These are phyloP conservation scores for Withania somnifera DNA, from an alignment of 305 asterid genomes.

Conservation along the genomic window DNA sequence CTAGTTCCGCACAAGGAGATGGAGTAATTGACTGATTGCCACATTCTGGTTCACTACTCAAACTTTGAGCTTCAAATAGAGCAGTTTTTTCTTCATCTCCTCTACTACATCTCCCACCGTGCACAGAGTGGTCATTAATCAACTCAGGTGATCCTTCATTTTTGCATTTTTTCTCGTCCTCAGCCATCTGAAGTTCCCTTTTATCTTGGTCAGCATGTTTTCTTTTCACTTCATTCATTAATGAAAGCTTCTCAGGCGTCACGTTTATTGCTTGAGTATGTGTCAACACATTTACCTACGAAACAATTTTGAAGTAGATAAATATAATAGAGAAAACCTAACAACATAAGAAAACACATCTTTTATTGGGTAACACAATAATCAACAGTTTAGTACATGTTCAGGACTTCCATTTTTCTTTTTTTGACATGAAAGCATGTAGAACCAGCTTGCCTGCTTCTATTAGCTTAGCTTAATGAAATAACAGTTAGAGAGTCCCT, in stretches of 20 bases:
- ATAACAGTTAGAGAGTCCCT: neutral
- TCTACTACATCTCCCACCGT: neutral
- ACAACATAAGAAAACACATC: neutral
- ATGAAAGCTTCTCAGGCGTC: conserved; percentile 11
- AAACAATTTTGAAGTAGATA: neutral
- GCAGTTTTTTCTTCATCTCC: neutral
- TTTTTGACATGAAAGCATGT: neutral
- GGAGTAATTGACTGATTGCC: neutral
- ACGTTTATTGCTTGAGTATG: conserved; percentile 38
- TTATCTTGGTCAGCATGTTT: conserved; percentile 50
- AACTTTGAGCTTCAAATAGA: neutral
- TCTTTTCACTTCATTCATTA: conserved; percentile 24
- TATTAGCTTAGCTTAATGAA: neutral
- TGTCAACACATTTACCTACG: conserved; percentile 76
- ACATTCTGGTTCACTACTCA: neutral
- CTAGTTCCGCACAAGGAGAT: conserved; percentile 4
- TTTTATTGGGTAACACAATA: neutral
- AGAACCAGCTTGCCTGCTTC: neutral
- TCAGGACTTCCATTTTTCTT: neutral
- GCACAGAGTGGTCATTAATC: conserved; percentile 10
- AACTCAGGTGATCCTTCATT: conserved; percentile 2
- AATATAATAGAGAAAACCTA: neutral
- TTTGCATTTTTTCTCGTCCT: conserved; percentile 13
- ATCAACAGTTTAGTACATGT: neutral
- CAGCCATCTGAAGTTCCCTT: conserved; percentile 26